These are phyloP conservation scores for Agastache rugosa DNA, from an alignment of 257 asterid genomes.

Conservation along the genomic window DNA sequence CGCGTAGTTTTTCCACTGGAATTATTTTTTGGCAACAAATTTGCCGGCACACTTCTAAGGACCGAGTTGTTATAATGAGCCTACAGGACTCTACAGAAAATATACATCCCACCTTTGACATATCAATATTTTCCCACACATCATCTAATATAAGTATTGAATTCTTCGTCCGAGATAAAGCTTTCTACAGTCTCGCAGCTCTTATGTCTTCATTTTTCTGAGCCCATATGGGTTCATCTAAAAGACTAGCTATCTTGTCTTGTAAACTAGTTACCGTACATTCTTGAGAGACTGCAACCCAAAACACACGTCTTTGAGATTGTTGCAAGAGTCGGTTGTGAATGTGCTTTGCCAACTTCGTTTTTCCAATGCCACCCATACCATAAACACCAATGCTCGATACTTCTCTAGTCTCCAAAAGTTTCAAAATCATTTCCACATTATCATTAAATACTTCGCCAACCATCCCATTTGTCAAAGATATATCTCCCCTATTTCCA, in stretches of 20 bases:
- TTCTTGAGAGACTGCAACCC: constrained; percentile 27
- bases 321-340: constrained; percentile 3
- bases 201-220: too few species aligned
- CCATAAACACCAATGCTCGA: not conserved
- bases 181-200: too few species aligned
- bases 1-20: too few species aligned
- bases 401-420: too few species aligned
- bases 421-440: too few species aligned
- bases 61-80: not conserved
- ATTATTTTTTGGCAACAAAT: too few species aligned
- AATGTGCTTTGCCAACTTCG: constrained; percentile 17
- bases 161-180: not conserved
- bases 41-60: too few species aligned
- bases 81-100: not conserved
- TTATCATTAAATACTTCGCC: too few species aligned
- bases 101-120: not conserved
- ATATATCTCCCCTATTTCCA: not conserved
- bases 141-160: constrained; percentile 10
- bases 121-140: not conserved
- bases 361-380: constrained; percentile 28
- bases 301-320: not conserved
- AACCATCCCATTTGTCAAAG: not conserved
- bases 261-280: too few species aligned
- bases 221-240: too few species aligned
- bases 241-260: too few species aligned